phyloP scores from a whole-genome alignment of 176 grass and related monocot species.

The Aegilops tauschii region DNA sequence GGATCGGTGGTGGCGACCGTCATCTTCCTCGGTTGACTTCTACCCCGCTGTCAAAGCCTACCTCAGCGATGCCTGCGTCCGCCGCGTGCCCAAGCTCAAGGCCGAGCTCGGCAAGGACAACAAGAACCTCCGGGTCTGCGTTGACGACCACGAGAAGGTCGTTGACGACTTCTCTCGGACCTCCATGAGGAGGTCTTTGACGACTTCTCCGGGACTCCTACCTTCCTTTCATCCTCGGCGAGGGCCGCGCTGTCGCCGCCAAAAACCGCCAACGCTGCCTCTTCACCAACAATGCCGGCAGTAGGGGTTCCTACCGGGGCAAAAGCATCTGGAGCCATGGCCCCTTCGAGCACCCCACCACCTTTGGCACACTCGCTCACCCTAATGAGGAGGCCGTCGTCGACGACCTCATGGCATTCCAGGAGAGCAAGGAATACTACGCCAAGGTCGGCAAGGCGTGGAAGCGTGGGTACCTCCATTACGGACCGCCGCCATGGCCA shows the following conservation, averaged over 20 bases:
- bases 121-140: not conserved
- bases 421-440: not conserved
- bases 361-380: slow-evolving; percentile 54
- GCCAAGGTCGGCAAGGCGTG: not conserved
- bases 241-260: not conserved
- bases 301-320: not conserved
- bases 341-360: slow-evolving; percentile 37
- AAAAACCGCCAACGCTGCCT: slow-evolving; percentile 16
- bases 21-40: too few species aligned
- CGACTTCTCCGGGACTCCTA: not conserved
- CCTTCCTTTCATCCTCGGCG: slow-evolving; percentile 3
- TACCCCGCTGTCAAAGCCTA: too few species aligned
- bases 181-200: too few species aligned
- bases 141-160: slow-evolving; percentile 35
- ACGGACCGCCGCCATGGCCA: not conserved
- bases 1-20: too few species aligned
- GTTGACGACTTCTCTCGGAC: not conserved
- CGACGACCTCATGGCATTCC: not conserved
- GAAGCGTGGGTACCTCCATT: not conserved
- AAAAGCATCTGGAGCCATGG: not conserved
- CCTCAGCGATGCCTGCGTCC: too few species aligned
- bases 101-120: slow-evolving; percentile 24
- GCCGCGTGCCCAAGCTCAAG: not conserved
- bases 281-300: slow-evolving; percentile 26
- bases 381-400: not conserved